These are phyloP conservation scores for Oryza longistaminata DNA, from an alignment of 176 grass and related monocot genomes.

Conservation along the genomic window DNA sequence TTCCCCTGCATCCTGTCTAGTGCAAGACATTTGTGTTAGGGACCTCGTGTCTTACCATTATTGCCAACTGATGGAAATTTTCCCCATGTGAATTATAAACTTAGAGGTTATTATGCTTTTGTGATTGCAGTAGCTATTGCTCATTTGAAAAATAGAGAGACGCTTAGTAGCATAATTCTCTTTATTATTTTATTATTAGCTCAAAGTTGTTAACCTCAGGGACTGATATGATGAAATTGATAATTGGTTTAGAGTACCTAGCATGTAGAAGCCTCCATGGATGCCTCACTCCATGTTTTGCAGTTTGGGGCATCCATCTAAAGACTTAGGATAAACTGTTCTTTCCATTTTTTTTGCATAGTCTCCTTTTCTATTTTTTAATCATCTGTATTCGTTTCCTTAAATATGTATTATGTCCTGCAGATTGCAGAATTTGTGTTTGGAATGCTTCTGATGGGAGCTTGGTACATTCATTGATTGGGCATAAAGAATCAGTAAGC, in stretches of 20 bases:
- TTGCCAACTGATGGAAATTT: conserved; percentile 5
- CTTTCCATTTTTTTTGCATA: conserved; percentile 10
- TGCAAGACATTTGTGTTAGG: not conserved
- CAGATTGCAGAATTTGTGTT: conserved; percentile 99
- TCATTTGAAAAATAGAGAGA: not conserved
- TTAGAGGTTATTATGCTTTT: not conserved
- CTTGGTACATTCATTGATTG: conserved; percentile 96
- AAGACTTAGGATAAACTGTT: not conserved
- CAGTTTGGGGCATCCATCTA: not conserved
- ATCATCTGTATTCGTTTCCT: conserved; percentile 21
- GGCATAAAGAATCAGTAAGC: conserved; percentile 92
- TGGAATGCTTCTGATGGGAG: conserved; percentile 99
- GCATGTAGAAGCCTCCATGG: not conserved
- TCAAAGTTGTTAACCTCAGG: not conserved
- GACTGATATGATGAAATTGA: not conserved
- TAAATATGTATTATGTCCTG: conserved; percentile 29
- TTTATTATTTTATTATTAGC: not conserved
- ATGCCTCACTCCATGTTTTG: not conserved
- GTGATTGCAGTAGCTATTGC: not conserved
- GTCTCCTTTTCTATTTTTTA: conserved; percentile 12
- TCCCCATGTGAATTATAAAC: not conserved
- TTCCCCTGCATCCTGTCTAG: not conserved
- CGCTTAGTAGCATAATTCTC: not conserved
- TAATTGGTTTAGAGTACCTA: not conserved
- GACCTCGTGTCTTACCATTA: not conserved